A percentile compares a stretch with the other conserved stretches of the same genome.
These are phyloP conservation scores for Cutaneotrichosporon cyanovorans DNA, from an alignment of 1,284 basidiomycete genomes.

Conservation along the genomic window DNA sequence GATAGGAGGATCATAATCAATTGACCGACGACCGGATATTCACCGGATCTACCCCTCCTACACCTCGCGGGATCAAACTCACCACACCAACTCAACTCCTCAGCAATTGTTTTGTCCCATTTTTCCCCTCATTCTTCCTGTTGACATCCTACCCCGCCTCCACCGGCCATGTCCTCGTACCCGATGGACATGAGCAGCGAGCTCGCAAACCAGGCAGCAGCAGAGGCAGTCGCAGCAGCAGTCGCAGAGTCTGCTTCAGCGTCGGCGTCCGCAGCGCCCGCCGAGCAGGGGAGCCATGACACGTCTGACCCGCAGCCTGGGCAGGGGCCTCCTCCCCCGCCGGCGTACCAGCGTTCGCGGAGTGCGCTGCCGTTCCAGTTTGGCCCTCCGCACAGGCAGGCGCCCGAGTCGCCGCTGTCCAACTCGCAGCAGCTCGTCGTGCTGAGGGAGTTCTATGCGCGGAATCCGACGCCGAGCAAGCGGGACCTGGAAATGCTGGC, in stretches of 20 bases:
- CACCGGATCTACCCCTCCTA: too few species aligned
- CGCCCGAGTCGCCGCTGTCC: slow-evolving; percentile 12
- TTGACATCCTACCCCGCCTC: slow-evolving; percentile 19
- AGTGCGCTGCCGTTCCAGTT: slow-evolving; percentile 11
- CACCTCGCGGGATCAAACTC: too few species aligned
- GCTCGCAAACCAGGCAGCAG: slow-evolving; percentile 33
- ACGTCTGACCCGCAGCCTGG: slow-evolving; percentile 8
- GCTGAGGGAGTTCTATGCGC: slow-evolving; percentile 32
- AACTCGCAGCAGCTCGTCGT: slow-evolving; percentile 33
- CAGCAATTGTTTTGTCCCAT: too few species aligned
- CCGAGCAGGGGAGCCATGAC: neutral
- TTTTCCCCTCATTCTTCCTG: neutral
- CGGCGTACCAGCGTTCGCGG: slow-evolving; percentile 14
- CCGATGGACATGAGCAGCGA: slow-evolving; percentile 30
- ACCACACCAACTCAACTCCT: too few species aligned
- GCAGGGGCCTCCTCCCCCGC: slow-evolving; percentile 13
- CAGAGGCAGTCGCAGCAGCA: slow-evolving; percentile 28
- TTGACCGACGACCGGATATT: too few species aligned
- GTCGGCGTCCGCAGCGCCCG: neutral
- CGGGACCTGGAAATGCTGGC: slow-evolving; percentile 31
- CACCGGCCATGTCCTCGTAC: neutral
- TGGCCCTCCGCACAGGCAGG: slow-evolving; percentile 13
- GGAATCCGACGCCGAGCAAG: slow-evolving; percentile 38
- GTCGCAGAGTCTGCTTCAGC: slow-evolving; percentile 4
- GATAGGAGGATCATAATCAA: too few species aligned